Evolutionary conservation across 768 basidiomycete species (phyloP).

Genomic region (Rhizopogon sp.): DNA sequence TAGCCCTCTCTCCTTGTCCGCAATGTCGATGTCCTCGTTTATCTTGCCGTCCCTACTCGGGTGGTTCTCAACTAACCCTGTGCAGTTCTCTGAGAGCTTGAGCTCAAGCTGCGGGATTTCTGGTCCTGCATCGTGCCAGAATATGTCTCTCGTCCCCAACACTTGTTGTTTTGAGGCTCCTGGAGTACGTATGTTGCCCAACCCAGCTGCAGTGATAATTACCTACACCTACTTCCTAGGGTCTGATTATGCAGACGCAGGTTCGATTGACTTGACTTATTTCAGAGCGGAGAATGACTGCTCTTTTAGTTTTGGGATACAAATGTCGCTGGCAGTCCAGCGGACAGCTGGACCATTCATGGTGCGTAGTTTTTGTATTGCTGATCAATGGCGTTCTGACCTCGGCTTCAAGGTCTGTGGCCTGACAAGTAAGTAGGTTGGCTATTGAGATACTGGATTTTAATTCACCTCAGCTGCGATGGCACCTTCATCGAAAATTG

Average conservation of each 20-base stretch:
- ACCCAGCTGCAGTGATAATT: neutral
- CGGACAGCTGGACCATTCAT: constrained; percentile 70
- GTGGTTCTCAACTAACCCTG: constrained; percentile 15
- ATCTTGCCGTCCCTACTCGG: constrained; percentile 16
- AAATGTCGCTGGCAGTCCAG: constrained; percentile 55
- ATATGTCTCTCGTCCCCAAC: constrained; percentile 36
- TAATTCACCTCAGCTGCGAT: constrained; percentile 45
- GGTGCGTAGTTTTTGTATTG: constrained; percentile 35
- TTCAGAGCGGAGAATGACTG: neutral
- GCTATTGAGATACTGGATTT: neutral
- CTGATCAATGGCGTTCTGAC: neutral
- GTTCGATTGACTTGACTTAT: constrained; percentile 15
- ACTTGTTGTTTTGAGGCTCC: constrained; percentile 66
- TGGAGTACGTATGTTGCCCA: constrained; percentile 38
- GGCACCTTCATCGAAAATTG: constrained; percentile 29
- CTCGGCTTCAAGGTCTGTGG: constrained; percentile 48
- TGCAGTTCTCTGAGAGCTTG: constrained; percentile 27
- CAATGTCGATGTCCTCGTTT: constrained; percentile 5
- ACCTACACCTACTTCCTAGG: constrained; percentile 32
- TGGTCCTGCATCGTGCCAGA: constrained; percentile 48
- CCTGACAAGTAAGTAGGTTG: constrained; percentile 46
- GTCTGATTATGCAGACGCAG: constrained; percentile 54
- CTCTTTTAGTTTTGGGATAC: constrained; percentile 66
- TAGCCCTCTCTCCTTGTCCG: no score
- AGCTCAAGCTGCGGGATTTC: constrained; percentile 51